These are phyloP conservation scores for Neoboletus magnificus DNA, from an alignment of 768 basidiomycete species.

Conservation along the genomic window DNA sequence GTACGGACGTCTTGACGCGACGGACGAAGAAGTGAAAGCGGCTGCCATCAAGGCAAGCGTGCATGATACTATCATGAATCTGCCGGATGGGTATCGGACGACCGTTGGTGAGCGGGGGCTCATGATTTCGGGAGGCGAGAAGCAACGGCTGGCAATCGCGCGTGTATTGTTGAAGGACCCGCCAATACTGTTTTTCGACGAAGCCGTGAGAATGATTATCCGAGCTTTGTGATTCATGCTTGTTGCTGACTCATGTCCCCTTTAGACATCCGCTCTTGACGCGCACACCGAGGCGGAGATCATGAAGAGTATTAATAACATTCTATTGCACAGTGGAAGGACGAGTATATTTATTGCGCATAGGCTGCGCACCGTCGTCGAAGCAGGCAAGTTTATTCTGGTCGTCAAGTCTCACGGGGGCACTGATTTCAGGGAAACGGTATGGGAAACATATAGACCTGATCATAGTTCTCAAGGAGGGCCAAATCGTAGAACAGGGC, in stretches of 20 bases:
- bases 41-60: slow-evolving; percentile 87
- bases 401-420: not conserved
- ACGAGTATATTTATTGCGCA: slow-evolving; percentile 99
- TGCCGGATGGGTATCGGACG: slow-evolving; percentile 86
- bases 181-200: slow-evolving; percentile 95
- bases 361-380: slow-evolving; percentile 82
- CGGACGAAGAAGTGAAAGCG: slow-evolving; percentile 83
- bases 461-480: slow-evolving; percentile 93
- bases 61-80: slow-evolving; percentile 67
- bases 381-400: slow-evolving; percentile 60
- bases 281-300: slow-evolving; percentile 92
- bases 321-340: slow-evolving; percentile 69
- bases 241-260: not conserved
- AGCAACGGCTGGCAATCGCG: slow-evolving; percentile 94
- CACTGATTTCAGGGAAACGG: not conserved
- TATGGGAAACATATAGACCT: slow-evolving; percentile 52
- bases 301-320: slow-evolving; percentile 88
- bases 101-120: slow-evolving; percentile 94
- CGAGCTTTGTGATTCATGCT: not conserved
- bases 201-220: slow-evolving; percentile 66
- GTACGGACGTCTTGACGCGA: slow-evolving; percentile 86
- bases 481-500: slow-evolving; percentile 87
- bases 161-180: slow-evolving; percentile 92
- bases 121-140: slow-evolving; percentile 99
- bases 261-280: slow-evolving; percentile 91